phyloP scores from a whole-genome alignment of 2,329 filamentous ascomycete genomes.

The Madurella fahalii region DNA sequence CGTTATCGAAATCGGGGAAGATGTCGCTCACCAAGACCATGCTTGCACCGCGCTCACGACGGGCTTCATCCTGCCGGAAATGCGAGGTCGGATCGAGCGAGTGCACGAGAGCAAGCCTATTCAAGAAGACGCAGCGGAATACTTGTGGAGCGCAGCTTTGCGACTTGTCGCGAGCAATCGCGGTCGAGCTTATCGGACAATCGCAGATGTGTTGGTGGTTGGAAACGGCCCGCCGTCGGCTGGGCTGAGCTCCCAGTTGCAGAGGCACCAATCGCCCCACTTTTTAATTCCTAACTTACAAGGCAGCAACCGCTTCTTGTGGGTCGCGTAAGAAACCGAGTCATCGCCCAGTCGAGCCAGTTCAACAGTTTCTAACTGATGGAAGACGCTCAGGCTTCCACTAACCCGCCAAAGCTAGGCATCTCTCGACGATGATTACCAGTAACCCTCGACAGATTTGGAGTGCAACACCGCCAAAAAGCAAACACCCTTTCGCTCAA shows the following conservation, averaged over 20 bases:
- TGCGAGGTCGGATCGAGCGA: not conserved
- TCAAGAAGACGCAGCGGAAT: not conserved
- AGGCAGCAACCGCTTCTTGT: not conserved
- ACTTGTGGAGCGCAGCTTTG: too few species aligned
- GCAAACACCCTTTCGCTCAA: too few species aligned
- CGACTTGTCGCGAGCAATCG: not conserved
- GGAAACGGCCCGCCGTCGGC: not conserved
- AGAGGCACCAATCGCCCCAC: not conserved
- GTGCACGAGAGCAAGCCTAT: not conserved
- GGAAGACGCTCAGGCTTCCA: too few species aligned
- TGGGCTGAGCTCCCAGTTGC: not conserved
- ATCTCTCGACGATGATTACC: too few species aligned
- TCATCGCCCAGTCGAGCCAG: too few species aligned
- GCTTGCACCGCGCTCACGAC: slow-evolving; percentile 87
- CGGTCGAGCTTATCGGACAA: not conserved
- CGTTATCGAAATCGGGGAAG: not conserved
- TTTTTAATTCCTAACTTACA: not conserved
- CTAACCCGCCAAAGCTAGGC: too few species aligned
- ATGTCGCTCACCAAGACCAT: slow-evolving; percentile 75
- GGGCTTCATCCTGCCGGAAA: slow-evolving; percentile 69
- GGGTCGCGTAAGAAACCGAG: not conserved
- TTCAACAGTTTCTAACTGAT: too few species aligned
- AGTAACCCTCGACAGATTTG: too few species aligned
- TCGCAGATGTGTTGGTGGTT: not conserved
- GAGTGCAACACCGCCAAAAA: too few species aligned